phyloP scores from a whole-genome alignment of 306 rosid genomes.

The Dryas drummondii region DNA sequence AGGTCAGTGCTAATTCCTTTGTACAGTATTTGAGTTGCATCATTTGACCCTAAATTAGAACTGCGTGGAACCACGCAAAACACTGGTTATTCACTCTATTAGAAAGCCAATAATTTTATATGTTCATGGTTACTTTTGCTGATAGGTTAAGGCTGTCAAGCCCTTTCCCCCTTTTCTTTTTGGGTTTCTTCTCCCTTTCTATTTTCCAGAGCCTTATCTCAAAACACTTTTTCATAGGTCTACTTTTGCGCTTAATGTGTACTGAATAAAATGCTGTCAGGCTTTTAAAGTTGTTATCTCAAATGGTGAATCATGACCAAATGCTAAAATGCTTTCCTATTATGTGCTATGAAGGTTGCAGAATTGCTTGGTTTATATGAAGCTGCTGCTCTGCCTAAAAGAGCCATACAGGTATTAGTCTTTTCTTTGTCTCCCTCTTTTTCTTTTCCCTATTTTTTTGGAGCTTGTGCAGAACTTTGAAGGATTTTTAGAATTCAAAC shows the following conservation, averaged over 20 bases:
- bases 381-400: conserved; percentile 91
- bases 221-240: not conserved
- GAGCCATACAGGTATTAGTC: conserved; percentile 84
- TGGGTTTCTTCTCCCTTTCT: not conserved
- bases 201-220: not conserved
- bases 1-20: conserved; percentile 47
- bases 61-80: not conserved
- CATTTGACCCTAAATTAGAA: not conserved
- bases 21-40: not conserved
- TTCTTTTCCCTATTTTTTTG: not conserved
- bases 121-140: not conserved
- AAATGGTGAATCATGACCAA: not conserved
- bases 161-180: not conserved
- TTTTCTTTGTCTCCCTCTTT: not conserved
- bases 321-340: conserved; percentile 22
- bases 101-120: not conserved
- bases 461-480: not conserved
- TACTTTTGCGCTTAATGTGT: not conserved
- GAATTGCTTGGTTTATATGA: conserved; percentile 74
- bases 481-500: not conserved
- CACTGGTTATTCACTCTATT: not conserved
- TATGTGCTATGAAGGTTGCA: conserved; percentile 65
- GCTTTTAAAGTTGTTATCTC: not conserved
- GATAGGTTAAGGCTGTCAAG: not conserved
- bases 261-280: not conserved